Evolutionary conservation across 805 yeast genomes (phyloP), one percentile per base, ranked within the genome.

Genomic region (Lipomyces orientalis): DNA sequence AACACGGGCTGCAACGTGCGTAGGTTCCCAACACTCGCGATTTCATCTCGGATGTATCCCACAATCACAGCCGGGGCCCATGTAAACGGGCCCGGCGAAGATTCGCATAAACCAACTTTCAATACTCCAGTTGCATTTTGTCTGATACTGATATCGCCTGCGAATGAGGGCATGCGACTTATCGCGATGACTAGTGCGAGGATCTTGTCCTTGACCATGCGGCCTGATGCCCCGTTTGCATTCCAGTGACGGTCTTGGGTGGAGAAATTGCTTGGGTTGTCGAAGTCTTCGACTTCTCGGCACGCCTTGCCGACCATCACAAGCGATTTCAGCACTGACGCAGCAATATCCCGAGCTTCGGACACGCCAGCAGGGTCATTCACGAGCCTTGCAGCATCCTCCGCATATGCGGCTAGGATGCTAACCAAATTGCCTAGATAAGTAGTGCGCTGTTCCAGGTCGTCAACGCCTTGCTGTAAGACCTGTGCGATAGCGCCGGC

Each of bases 251-350:
- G 61, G 19, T 61, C 68, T 43, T 73, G 74, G 37, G 73, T 69
- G 19, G 29, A 39, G 33, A 19, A 6, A 14, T 6, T 51, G 54
- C 77, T 79, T 29, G 77, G 77, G 10, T 81, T 84, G 54, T 80
- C 58, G 61, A 60, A 57, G 83, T 88, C 91, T 52, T 82, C 87
- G 0, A 91, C 88, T 1, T 84, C 77, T 60, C 86, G 85, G 74
- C 89, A 77, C 0, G 93, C 91, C 64, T 87, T 88, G 0, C 92
- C 95, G 2, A 91, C 79, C 62, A 89, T 90, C n/a, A 83, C 82
- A 0, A 92, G 76, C 74, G 92, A 90, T 14, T 85, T 79, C 33
- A 91, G 76, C 58, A 90, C 77, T 31, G 93, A 88, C 1, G 82
- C 74, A 0, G 85, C 87, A 2, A 78, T 70, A 39, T 81, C 80